These are phyloP conservation scores for Boletus rubroflammeus DNA, from an alignment of 768 basidiomycete species.

Conservation along the genomic window DNA sequence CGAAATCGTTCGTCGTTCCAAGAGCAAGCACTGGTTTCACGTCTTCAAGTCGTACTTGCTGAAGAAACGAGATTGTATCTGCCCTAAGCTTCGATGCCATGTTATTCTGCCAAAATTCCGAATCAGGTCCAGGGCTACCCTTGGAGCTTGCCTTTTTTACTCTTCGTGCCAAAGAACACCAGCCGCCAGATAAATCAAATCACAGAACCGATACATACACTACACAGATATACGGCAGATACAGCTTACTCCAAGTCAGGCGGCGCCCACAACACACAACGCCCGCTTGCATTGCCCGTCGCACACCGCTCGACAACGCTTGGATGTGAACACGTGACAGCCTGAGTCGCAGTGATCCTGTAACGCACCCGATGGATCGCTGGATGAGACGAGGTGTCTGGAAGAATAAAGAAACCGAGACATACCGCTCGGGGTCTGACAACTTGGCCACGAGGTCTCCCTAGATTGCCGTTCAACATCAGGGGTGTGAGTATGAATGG, in stretches of 20 bases:
- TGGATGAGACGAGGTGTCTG: neutral
- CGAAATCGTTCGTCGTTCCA: too few species aligned
- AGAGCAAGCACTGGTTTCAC: too few species aligned
- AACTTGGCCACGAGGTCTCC: slow-evolving; percentile 69
- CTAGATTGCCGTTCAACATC: slow-evolving; percentile 30
- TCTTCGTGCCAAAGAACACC: neutral
- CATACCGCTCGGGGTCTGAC: slow-evolving; percentile 53
- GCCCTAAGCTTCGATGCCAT: too few species aligned
- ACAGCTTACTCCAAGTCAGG: slow-evolving; percentile 14
- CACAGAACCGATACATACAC: neutral
- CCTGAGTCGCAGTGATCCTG: slow-evolving; percentile 79
- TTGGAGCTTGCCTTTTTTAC: too few species aligned
- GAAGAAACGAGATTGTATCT: neutral
- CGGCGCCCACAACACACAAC: slow-evolving; percentile 78
- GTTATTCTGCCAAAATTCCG: too few species aligned
- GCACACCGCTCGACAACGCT: slow-evolving; percentile 68
- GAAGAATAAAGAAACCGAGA: neutral
- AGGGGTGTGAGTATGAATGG: neutral
- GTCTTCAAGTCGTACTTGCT: too few species aligned
- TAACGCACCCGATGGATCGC: neutral
- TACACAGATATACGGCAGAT: neutral
- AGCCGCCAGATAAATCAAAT: neutral
- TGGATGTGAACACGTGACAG: slow-evolving; percentile 89
- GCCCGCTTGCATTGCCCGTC: slow-evolving; percentile 75
- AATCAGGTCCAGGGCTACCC: too few species aligned